Evolutionary conservation across 805 yeast species (phyloP).

Genomic region (Ogataea paraovalis): DNA sequence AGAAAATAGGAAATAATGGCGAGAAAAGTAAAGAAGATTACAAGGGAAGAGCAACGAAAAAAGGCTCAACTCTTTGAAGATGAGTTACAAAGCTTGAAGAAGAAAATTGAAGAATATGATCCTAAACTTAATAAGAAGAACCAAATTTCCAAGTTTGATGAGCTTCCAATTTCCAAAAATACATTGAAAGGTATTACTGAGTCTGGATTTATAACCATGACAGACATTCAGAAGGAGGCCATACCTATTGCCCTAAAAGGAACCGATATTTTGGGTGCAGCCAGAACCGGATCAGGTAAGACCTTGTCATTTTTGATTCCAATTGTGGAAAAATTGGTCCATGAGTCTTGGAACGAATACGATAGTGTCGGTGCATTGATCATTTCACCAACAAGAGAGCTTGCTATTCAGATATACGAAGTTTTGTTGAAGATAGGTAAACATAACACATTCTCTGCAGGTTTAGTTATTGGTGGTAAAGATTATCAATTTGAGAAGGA

Average conservation of each 20-base stretch:
- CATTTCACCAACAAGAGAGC: constrained; percentile 88
- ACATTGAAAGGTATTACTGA: constrained; percentile 72
- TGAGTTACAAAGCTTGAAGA: constrained; percentile 41
- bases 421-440: constrained; percentile 81
- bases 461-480: constrained; percentile 90
- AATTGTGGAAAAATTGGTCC: constrained; percentile 62
- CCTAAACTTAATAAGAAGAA: constrained; percentile 29
- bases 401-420: constrained; percentile 88
- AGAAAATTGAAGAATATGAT: constrained; percentile 52
- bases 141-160: constrained; percentile 51
- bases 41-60: constrained; percentile 28
- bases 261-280: constrained; percentile 79
- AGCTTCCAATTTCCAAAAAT: constrained; percentile 67
- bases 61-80: constrained; percentile 30
- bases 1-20: too few species aligned
- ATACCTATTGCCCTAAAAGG: constrained; percentile 76
- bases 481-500: constrained; percentile 80
- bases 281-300: constrained; percentile 88
- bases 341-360: constrained; percentile 69
- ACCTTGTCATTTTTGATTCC: constrained; percentile 86
- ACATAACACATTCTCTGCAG: constrained; percentile 74
- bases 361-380: constrained; percentile 90
- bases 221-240: constrained; percentile 81
- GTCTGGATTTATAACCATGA: constrained; percentile 73
- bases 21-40: constrained; percentile 24